Conservation (phyloP, 257 asterid genomes). For the Solanum stenotomum region DNA sequence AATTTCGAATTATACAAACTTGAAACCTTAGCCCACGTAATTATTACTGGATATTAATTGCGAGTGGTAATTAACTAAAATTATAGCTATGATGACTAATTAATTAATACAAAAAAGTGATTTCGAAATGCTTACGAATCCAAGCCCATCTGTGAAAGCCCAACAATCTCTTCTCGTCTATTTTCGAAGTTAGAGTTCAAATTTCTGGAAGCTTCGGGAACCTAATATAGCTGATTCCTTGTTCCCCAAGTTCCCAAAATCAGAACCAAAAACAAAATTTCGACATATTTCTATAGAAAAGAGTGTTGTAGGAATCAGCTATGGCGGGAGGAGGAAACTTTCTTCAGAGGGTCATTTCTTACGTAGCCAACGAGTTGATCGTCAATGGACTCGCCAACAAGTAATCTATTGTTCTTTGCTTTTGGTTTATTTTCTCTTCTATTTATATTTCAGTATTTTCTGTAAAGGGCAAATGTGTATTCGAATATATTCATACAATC, state of each 20-base stretch:
- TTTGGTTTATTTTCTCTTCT: neutral
- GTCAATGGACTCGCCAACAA: slow-evolving; percentile 56
- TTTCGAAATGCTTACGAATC: neutral
- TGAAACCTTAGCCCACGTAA: neutral
- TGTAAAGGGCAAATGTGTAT: neutral
- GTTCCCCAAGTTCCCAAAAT: neutral
- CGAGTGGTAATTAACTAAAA: no score
- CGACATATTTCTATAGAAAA: neutral
- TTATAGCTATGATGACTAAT: neutral
- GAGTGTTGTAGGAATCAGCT: neutral
- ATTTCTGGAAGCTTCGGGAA: neutral
- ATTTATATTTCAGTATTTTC: neutral
- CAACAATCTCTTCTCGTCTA: neutral
- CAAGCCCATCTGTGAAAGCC: neutral
- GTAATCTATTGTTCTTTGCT: slow-evolving; percentile 11
- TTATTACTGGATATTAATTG: no score
- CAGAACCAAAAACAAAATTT: neutral
- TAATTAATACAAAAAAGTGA: neutral
- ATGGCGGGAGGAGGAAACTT: slow-evolving; percentile 90
- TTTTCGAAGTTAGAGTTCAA: neutral
- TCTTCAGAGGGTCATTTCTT: slow-evolving; percentile 45
- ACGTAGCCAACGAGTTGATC: slow-evolving; percentile 49
- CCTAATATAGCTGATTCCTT: neutral
- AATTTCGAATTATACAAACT: no score
- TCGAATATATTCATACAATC: neutral